These are phyloP conservation scores for Falciphora oryzae DNA, from an alignment of 2,329 filamentous ascomycete species.

Conservation along the genomic window DNA sequence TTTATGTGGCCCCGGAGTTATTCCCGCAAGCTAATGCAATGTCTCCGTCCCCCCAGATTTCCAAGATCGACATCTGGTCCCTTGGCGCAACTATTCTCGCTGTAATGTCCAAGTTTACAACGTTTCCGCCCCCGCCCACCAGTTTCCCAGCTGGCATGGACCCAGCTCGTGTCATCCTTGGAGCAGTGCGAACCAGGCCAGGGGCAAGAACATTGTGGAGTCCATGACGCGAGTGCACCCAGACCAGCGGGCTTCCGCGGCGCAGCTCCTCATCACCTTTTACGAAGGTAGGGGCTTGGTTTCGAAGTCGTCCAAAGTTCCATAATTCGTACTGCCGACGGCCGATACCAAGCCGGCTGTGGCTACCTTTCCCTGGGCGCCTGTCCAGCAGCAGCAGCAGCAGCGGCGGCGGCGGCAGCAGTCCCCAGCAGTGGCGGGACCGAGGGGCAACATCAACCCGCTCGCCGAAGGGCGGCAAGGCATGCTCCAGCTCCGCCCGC, in stretches of 20 bases:
- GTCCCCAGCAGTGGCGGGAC: no score
- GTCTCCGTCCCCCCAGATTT: conserved; percentile 14
- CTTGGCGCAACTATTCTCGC: conserved; percentile 24
- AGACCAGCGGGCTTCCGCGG: conserved; percentile 2
- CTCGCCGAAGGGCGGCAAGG: no score
- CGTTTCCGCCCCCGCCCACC: neutral
- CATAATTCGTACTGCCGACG: neutral
- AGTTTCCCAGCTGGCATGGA: no score
- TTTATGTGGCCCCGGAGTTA: neutral
- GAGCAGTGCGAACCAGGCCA: neutral
- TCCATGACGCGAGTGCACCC: neutral
- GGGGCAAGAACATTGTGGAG: no score
- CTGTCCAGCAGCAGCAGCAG: no score
- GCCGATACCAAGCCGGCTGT: no score
- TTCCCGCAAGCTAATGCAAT: neutral
- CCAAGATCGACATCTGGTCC: conserved; percentile 26
- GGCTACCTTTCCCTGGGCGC: no score
- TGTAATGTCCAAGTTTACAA: conserved; percentile 15
- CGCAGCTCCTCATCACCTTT: conserved; percentile 7
- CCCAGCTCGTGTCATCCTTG: no score
- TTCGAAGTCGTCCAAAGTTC: neutral
- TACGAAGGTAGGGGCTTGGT: conserved; percentile 5
- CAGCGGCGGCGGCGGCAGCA: no score
- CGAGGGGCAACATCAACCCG: no score
- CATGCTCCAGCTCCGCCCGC: no score